phyloP scores from a whole-genome alignment of 352 stramenopile species.

The Phytophthora aleatoria region DNA sequence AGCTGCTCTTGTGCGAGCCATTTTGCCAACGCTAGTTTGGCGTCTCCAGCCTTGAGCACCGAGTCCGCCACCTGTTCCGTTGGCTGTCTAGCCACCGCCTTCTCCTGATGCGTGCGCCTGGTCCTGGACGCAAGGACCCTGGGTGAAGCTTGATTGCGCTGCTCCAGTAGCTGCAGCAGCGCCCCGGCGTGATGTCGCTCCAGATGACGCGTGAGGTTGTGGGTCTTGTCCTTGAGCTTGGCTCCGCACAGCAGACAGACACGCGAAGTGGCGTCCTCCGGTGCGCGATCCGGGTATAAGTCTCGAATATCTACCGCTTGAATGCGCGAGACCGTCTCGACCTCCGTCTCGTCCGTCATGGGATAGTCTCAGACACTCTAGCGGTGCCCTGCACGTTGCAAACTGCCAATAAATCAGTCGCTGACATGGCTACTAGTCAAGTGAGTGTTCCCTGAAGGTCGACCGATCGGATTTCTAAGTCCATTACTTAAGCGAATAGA shows the following conservation, averaged over 20 bases:
- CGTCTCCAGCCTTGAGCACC: conserved; percentile 24
- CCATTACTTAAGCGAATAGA: not conserved
- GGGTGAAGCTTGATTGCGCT: conserved; percentile 38
- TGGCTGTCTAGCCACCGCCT: conserved; percentile 16
- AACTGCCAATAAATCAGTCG: conserved; percentile 32
- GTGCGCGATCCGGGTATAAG: conserved; percentile 45
- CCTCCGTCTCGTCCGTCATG: conserved; percentile 58
- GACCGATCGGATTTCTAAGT: not conserved
- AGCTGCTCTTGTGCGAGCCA: conserved; percentile 58
- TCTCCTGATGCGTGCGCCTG: conserved; percentile 17
- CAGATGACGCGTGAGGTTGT: conserved; percentile 67
- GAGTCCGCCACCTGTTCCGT: conserved; percentile 12
- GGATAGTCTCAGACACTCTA: not conserved
- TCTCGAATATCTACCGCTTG: conserved; percentile 55
- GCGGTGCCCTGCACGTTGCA: conserved; percentile 6
- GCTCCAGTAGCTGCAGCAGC: conserved; percentile 54
- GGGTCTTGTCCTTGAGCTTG: conserved; percentile 68
- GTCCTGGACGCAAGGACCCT: conserved; percentile 11
- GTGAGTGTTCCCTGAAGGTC: not conserved
- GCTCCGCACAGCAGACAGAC: conserved; percentile 51
- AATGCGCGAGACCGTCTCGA: conserved; percentile 59
- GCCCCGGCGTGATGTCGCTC: conserved; percentile 58
- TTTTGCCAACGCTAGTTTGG: conserved; percentile 40
- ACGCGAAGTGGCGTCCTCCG: conserved; percentile 46
- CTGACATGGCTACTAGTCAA: conserved; percentile 25